These are phyloP conservation scores for Globisporangium paddicum DNA, from an alignment of 352 stramenopile genomes.

Conservation along the genomic window DNA sequence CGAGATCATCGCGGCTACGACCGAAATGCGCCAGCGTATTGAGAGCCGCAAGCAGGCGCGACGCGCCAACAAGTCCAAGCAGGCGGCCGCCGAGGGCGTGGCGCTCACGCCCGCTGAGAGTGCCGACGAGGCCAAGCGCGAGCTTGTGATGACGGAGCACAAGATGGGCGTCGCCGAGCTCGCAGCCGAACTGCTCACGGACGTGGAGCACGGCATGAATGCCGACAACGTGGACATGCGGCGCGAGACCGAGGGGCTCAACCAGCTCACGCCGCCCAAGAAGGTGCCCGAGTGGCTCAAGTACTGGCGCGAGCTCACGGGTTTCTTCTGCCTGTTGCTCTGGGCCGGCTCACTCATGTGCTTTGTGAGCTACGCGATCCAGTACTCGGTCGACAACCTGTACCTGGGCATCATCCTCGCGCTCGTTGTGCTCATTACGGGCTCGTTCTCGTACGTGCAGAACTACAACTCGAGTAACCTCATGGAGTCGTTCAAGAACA, in stretches of 20 bases:
- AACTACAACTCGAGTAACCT: slow-evolving; percentile 75
- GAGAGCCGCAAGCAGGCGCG: slow-evolving; percentile 38
- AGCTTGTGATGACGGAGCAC: slow-evolving; percentile 53
- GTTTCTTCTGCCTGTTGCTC: slow-evolving; percentile 53
- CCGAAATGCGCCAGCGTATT: slow-evolving; percentile 53
- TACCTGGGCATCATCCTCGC: slow-evolving; percentile 48
- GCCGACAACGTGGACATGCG: slow-evolving; percentile 44
- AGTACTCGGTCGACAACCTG: slow-evolving; percentile 41
- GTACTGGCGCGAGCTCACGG: slow-evolving; percentile 50
- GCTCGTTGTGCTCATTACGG: slow-evolving; percentile 40
- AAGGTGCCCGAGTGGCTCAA: slow-evolving; percentile 47
- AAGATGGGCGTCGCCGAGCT: slow-evolving; percentile 44
- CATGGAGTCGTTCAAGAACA: slow-evolving; percentile 87
- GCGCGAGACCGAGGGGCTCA: slow-evolving; percentile 35
- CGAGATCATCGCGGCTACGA: slow-evolving; percentile 48
- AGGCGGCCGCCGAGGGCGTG: neutral
- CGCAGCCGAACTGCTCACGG: slow-evolving; percentile 37
- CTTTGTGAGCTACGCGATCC: slow-evolving; percentile 47
- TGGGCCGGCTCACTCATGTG: slow-evolving; percentile 48
- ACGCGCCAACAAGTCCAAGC: slow-evolving; percentile 21
- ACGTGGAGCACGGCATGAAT: slow-evolving; percentile 40
- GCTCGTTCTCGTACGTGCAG: slow-evolving; percentile 61
- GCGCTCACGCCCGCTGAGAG: slow-evolving; percentile 1
- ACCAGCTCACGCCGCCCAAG: slow-evolving; percentile 54
- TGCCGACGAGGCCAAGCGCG: slow-evolving; percentile 28